phyloP scores from a whole-genome alignment of 73 alveolate species.

The Symbiodinium pilosum region DNA sequence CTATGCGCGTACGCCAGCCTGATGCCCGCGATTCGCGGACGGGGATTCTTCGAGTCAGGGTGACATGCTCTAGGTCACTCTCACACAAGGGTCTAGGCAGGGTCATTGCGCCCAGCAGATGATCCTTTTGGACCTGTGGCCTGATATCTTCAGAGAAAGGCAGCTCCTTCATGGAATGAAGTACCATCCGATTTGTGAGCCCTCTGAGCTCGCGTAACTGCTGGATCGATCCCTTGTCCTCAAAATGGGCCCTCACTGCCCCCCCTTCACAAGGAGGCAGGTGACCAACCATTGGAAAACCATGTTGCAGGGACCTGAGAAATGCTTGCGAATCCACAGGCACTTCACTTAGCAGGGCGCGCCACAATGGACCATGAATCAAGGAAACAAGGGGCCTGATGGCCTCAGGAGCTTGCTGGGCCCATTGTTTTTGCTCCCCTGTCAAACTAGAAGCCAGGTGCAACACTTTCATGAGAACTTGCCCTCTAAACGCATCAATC shows the following conservation, averaged over 20 bases:
- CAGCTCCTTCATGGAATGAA: neutral
- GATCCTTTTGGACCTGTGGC: neutral
- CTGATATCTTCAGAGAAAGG: neutral
- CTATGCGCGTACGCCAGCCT: neutral
- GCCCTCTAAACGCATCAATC: neutral
- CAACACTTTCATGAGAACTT: neutral
- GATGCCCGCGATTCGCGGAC: conserved; percentile 2
- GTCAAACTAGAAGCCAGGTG: neutral
- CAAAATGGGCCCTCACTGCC: neutral
- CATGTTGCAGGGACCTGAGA: neutral
- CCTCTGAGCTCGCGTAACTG: neutral
- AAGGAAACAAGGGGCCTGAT: neutral
- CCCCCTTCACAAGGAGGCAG: conserved; percentile 23
- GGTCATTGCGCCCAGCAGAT: neutral
- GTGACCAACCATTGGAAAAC: neutral
- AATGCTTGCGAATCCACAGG: neutral
- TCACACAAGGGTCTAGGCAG: neutral
- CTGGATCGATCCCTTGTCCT: neutral
- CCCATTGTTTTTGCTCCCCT: neutral
- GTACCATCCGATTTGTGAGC: neutral
- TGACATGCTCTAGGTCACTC: neutral
- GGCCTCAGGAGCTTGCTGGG: neutral
- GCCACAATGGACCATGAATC: conserved; percentile 1
- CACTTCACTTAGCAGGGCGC: neutral
- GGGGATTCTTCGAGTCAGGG: conserved; percentile 8